Percentiles rank a stretch among this genome's conserved stretches.
phyloP scores from a whole-genome alignment of 768 basidiomycete genomes.

The Tephrocybe sp. region DNA sequence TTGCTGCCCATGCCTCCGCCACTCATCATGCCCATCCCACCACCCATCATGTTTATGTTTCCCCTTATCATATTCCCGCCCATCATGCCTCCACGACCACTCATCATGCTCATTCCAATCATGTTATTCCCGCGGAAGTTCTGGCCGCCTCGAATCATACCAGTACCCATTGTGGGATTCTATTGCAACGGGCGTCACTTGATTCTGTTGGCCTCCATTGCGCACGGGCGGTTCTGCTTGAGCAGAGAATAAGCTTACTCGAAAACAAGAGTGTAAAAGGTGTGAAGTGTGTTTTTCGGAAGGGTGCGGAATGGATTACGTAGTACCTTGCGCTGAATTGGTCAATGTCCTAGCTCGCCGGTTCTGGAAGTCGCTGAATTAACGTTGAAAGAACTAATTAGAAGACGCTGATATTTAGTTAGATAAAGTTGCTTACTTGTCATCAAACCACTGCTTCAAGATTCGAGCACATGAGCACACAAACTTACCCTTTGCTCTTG shows the following conservation, averaged over 20 bases:
- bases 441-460: constrained; percentile 86
- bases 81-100: constrained; percentile 20
- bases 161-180: constrained; percentile 22
- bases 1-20: constrained; percentile 25
- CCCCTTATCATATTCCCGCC: constrained; percentile 27
- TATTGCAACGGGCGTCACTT: constrained; percentile 24
- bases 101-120: constrained; percentile 24
- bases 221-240: constrained; percentile 70
- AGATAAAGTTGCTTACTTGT: constrained; percentile 62
- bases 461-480: constrained; percentile 40
- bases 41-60: constrained; percentile 27
- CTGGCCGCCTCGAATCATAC: constrained; percentile 30
- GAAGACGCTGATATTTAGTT: not conserved
- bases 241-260: not conserved
- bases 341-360: constrained; percentile 74
- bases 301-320: constrained; percentile 95
- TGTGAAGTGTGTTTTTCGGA: constrained; percentile 72
- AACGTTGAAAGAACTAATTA: constrained; percentile 8
- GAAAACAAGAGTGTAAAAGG: not conserved
- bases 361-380: constrained; percentile 79
- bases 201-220: constrained; percentile 43
- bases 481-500: constrained; percentile 92
- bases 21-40: constrained; percentile 26
- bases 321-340: constrained; percentile 68
- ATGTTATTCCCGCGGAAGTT: constrained; percentile 41